These are phyloP conservation scores for Oryza meridionalis DNA, from an alignment of 176 grass and related monocot species.

Conservation along the genomic window DNA sequence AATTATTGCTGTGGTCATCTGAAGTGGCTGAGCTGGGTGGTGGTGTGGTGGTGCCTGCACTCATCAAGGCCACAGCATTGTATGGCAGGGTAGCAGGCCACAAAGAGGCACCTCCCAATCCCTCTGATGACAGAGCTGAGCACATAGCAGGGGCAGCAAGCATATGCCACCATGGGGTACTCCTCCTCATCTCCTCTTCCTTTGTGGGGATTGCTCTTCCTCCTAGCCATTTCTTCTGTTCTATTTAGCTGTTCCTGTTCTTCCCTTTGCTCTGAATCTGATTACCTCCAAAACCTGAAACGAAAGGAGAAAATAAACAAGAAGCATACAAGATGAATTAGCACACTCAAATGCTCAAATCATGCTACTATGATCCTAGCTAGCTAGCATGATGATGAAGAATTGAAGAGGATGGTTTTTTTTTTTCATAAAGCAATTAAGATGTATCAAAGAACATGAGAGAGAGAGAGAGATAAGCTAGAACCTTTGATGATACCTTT, in stretches of 20 bases:
- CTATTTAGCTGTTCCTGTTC: not conserved
- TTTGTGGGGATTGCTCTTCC: conserved; percentile 20
- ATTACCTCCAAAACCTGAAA: conserved; percentile 10
- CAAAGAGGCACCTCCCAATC: conserved; percentile 65
- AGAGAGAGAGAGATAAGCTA: conserved; percentile 15
- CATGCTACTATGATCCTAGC: not conserved
- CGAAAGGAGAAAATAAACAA: not conserved
- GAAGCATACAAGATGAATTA: not conserved
- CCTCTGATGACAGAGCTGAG: conserved; percentile 54
- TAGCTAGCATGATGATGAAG: not conserved
- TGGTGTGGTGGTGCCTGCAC: conserved; percentile 51
- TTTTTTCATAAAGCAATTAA: not conserved
- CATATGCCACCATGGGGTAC: conserved; percentile 13
- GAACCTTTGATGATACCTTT: conserved; percentile 39
- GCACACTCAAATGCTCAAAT: not conserved
- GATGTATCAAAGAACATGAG: not conserved
- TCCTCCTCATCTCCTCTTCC: conserved; percentile 3
- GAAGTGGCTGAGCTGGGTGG: conserved; percentile 50
- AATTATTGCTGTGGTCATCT: conserved; percentile 37
- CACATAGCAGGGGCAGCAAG: conserved; percentile 60
- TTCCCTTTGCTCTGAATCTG: not conserved
- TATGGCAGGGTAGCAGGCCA: conserved; percentile 65
- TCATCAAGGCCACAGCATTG: conserved; percentile 70
- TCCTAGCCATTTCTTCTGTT: conserved; percentile 2
- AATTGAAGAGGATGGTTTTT: not conserved